Evolutionary conservation across 2,329 filamentous ascomycete genomes (phyloP).

Genomic region (Colletotrichum karsti): DNA sequence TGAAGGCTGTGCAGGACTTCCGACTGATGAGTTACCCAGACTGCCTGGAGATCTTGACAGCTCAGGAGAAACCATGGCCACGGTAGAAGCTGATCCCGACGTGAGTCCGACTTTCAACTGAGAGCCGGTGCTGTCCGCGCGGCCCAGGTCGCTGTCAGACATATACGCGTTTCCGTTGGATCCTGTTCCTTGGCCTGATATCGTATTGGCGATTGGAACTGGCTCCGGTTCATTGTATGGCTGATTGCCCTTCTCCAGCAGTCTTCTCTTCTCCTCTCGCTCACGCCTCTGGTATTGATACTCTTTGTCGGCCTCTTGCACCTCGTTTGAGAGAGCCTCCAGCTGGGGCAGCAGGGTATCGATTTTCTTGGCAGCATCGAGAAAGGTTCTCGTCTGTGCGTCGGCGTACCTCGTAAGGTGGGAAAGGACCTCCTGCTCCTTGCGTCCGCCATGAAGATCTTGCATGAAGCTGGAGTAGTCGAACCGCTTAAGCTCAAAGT

Average conservation of each 20-base stretch:
- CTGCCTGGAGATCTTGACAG: constrained; percentile 67
- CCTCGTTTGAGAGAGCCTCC: constrained; percentile 86
- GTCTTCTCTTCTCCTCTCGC: constrained; percentile 90
- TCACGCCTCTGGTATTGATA: constrained; percentile 96
- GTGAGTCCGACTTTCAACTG: constrained; percentile 65
- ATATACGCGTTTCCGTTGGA: constrained; percentile 58
- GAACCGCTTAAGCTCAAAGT: constrained; percentile 96
- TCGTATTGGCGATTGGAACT: constrained; percentile 48
- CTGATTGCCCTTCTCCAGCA: constrained; percentile 87
- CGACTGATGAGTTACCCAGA: constrained; percentile 51
- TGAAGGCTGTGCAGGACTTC: constrained; percentile 60
- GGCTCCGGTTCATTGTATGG: constrained; percentile 76
- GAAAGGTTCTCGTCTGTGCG: constrained; percentile 84
- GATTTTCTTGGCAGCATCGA: constrained; percentile 85
- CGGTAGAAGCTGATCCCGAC: constrained; percentile 48
- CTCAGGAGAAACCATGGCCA: constrained; percentile 45
- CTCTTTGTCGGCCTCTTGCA: constrained; percentile 94
- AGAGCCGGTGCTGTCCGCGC: constrained; percentile 79
- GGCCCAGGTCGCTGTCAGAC: constrained; percentile 75
- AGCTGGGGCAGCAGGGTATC: constrained; percentile 88
- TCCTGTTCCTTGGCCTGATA: constrained; percentile 37
- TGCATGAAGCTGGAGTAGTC: constrained; percentile 99
- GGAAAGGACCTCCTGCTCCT: constrained; percentile 95
- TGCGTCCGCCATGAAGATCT: constrained; percentile 97
- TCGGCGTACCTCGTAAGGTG: constrained; percentile 95